Evolutionary conservation across 2,329 filamentous ascomycete genomes (phyloP).

Genomic region (Epichloe baconii): DNA sequence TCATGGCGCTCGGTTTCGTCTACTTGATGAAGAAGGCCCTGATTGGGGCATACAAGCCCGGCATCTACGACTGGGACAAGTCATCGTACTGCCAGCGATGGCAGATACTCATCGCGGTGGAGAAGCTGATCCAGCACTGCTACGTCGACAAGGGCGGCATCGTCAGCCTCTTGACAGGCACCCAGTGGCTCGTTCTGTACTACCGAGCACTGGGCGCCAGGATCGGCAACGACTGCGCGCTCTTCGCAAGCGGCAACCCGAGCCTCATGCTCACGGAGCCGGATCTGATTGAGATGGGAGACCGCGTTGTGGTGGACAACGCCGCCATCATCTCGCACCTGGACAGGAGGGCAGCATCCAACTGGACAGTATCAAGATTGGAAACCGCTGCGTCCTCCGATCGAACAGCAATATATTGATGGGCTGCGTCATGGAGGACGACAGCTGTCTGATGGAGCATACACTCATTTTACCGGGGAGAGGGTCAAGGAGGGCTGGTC

Average conservation of each 20-base stretch:
- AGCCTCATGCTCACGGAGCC: constrained; percentile 44
- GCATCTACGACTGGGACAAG: constrained; percentile 45
- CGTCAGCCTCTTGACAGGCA: constrained; percentile 38
- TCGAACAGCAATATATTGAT: constrained; percentile 37
- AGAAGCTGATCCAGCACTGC: constrained; percentile 35
- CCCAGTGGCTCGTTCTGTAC: constrained; percentile 37
- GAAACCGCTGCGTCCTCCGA: constrained; percentile 38
- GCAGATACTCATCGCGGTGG: constrained; percentile 39
- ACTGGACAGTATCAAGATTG: constrained; percentile 36
- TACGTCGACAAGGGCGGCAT: constrained; percentile 34
- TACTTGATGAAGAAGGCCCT: constrained; percentile 37
- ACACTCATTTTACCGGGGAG: constrained; percentile 42
- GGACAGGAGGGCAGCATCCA: constrained; percentile 44
- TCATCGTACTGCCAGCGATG: constrained; percentile 44
- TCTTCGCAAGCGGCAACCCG: constrained; percentile 40
- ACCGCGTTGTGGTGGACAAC: constrained; percentile 40
- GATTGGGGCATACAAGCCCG: constrained; percentile 35
- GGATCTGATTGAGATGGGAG: constrained; percentile 39
- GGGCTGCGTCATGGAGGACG: constrained; percentile 34
- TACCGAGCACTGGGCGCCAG: constrained; percentile 39
- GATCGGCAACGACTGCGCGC: constrained; percentile 40
- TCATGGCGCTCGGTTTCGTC: constrained; percentile 29
- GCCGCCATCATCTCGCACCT: constrained; percentile 42
- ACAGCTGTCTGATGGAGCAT: constrained; percentile 39
- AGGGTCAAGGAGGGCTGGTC: constrained; percentile 34